Conservation (phyloP, 768 basidiomycete genomes). For the Tulasnella sp. region DNA sequence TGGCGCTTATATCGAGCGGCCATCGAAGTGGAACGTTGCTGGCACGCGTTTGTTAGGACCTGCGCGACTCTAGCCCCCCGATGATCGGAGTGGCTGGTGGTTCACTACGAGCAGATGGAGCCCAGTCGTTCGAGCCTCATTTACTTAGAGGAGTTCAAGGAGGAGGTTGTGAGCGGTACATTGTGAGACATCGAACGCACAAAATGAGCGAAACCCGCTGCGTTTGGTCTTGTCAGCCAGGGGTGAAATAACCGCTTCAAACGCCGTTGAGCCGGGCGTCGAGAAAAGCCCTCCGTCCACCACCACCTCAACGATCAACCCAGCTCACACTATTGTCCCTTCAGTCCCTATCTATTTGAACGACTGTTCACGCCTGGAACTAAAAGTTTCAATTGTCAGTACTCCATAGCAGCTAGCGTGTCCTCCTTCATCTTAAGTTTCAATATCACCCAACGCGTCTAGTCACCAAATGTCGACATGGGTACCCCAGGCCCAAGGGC, state of each 20-base stretch:
- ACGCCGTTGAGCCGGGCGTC: not conserved
- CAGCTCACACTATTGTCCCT: not conserved
- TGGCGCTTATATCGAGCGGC: not conserved
- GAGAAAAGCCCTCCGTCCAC: constrained; percentile 4
- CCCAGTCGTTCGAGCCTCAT: not conserved
- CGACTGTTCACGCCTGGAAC: not conserved
- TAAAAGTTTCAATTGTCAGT: not conserved
- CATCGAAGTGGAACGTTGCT: not conserved
- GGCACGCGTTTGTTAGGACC: not conserved
- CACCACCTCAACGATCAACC: not conserved
- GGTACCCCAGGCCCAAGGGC: constrained; percentile 74
- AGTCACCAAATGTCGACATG: constrained; percentile 49
- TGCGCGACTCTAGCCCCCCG: not conserved
- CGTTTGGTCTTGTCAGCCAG: not conserved
- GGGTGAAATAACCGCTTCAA: constrained; percentile 12
- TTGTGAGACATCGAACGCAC: not conserved
- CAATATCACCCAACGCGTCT: constrained; percentile 14
- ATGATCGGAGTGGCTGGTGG: not conserved
- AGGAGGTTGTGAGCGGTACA: not conserved
- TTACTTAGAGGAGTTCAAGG: not conserved
- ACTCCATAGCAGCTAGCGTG: not conserved
- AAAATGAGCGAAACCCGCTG: not conserved
- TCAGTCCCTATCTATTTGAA: not conserved
- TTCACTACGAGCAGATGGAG: not conserved
- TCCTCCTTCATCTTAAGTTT: constrained; percentile 8